Evolutionary conservation across 495 filamentous ascomycete genomes (phyloP).

Genomic region (Aspergillus saccharolyticus): DNA sequence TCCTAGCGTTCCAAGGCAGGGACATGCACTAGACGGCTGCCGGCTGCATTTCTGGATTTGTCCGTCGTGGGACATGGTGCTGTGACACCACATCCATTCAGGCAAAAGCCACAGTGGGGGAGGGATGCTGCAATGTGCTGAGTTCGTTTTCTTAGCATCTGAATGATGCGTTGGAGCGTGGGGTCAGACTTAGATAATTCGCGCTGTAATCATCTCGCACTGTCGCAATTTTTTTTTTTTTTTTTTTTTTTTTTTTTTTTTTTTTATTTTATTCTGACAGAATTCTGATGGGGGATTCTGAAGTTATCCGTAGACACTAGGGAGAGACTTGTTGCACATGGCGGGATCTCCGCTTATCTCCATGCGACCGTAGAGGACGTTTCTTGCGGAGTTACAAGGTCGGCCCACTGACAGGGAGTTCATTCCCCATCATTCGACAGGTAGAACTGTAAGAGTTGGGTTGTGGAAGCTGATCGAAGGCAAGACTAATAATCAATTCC

Average conservation of each 20-base stretch:
- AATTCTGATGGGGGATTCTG: too few relatives aligned
- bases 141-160: background rate
- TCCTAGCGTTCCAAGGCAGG: background rate
- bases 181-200: background rate
- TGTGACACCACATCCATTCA: background rate
- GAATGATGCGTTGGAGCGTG: background rate
- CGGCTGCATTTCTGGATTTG: background rate
- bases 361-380: background rate
- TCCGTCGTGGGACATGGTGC: background rate
- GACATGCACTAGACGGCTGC: slow-evolving; percentile 1
- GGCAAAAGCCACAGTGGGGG: background rate
- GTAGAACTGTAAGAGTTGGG: background rate
- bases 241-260: too few relatives aligned
- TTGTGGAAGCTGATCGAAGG: background rate
- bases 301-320: background rate
- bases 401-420: background rate
- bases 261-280: background rate
- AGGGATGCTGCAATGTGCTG: background rate
- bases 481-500: background rate
- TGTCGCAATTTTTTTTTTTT: too few relatives aligned
- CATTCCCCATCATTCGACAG: background rate
- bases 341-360: background rate
- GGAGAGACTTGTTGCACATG: background rate
- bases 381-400: background rate
- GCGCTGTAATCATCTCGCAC: background rate